Conservation (phyloP, 352 stramenopile genomes). For the Pythium aphanidermatum region DNA sequence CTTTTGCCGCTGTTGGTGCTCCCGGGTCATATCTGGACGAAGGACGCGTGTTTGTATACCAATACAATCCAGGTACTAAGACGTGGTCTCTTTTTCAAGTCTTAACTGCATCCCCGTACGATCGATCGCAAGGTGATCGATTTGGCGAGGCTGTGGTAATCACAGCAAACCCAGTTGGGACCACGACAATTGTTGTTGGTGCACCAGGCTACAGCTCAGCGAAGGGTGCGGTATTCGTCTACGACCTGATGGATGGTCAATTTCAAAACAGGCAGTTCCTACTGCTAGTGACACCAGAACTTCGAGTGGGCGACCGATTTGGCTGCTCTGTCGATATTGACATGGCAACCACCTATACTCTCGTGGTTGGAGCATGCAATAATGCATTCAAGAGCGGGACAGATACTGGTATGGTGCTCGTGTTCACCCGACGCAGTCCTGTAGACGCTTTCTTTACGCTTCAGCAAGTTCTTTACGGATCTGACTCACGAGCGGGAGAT, state of each 20-base stretch:
- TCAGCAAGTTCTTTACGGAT: constrained; percentile 62
- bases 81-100: constrained; percentile 67
- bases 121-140: constrained; percentile 36
- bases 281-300: constrained; percentile 35
- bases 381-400: constrained; percentile 30
- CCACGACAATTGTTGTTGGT: constrained; percentile 52
- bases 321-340: constrained; percentile 63
- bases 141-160: constrained; percentile 70
- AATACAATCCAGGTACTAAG: constrained; percentile 32
- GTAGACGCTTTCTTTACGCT: constrained; percentile 64
- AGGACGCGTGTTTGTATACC: constrained; percentile 72
- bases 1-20: constrained; percentile 53
- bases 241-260: constrained; percentile 46
- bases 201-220: constrained; percentile 52
- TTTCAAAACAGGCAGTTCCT: constrained; percentile 67
- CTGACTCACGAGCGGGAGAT: constrained; percentile 53
- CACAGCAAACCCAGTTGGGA: constrained; percentile 30
- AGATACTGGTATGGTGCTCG: constrained; percentile 43
- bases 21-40: constrained; percentile 48
- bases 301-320: constrained; percentile 54
- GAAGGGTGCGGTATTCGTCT: constrained; percentile 70
- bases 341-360: constrained; percentile 61
- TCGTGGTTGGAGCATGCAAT: constrained; percentile 56
- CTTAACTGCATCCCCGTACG: constrained; percentile 43
- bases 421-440: constrained; percentile 44